Conservation (phyloP, 2,329 filamentous ascomycete genomes). For the Aspergillus sp. region DNA sequence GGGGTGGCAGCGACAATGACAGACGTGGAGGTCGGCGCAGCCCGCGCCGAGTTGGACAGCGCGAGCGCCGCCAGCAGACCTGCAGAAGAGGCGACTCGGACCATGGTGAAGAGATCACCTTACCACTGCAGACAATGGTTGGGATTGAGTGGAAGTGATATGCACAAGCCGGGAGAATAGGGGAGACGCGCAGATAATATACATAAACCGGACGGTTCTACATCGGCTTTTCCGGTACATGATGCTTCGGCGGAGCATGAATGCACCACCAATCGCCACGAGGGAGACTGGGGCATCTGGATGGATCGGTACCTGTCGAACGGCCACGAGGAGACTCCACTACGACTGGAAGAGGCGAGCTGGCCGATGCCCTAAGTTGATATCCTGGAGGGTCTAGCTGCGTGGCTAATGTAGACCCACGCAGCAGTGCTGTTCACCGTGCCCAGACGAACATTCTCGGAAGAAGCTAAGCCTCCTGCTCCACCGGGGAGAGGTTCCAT, state of each 20-base stretch:
- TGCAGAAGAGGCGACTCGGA: slow-evolving; percentile 3
- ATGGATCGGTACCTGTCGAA: too few relatives aligned
- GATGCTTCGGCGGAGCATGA: background rate
- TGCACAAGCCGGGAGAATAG: background rate
- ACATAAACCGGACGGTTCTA: background rate
- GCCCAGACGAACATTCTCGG: background rate
- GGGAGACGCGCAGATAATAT: background rate
- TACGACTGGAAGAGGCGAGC: background rate
- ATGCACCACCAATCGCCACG: background rate
- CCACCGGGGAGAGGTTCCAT: background rate
- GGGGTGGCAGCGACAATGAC: slow-evolving; percentile 10
- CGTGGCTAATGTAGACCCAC: too few relatives aligned
- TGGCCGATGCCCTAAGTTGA: background rate
- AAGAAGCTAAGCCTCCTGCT: background rate
- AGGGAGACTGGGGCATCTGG: too few relatives aligned
- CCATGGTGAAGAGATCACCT: background rate
- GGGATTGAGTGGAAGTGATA: background rate
- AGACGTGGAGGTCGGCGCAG: slow-evolving; percentile 8
- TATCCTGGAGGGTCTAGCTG: too few relatives aligned
- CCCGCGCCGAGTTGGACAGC: slow-evolving; percentile 11
- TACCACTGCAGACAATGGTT: background rate
- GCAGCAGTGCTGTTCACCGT: too few relatives aligned
- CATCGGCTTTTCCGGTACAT: background rate
- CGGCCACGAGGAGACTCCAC: background rate
- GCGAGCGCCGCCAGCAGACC: slow-evolving; percentile 15